Conservation (phyloP, 129 eudicot genomes). For the Flaveria bidentis region DNA sequence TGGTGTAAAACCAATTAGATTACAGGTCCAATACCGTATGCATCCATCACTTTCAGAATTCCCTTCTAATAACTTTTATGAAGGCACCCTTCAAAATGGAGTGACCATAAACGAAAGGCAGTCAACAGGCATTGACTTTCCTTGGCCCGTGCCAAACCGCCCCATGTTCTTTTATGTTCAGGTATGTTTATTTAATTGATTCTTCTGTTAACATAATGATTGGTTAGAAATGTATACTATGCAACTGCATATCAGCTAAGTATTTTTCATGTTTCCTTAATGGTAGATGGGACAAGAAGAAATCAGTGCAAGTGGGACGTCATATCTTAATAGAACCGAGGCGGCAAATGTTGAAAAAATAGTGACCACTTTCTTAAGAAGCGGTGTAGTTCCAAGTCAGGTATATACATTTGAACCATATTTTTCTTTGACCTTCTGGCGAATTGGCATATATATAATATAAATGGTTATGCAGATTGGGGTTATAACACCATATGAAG, state of each 20-base stretch:
- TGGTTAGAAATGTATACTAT: background rate
- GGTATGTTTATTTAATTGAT: conserved; percentile 30
- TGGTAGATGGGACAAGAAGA: conserved; percentile 94
- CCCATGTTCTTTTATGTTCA: conserved; percentile 86
- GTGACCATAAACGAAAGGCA: conserved; percentile 28
- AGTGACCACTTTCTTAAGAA: conserved; percentile 75
- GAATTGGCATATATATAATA: background rate
- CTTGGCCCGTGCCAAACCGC: conserved; percentile 36
- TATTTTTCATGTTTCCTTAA: background rate
- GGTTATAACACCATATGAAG: conserved; percentile 87
- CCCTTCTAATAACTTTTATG: conserved; percentile 49
- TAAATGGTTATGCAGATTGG: conserved; percentile 51
- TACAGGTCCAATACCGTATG: conserved; percentile 95
- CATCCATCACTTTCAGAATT: conserved; percentile 86
- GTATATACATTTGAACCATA: background rate
- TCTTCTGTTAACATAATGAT: background rate
- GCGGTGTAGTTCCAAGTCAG: conserved; percentile 74
- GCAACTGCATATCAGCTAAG: background rate
- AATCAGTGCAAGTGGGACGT: conserved; percentile 84
- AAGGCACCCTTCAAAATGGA: conserved; percentile 26
- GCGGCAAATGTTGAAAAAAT: conserved; percentile 87
- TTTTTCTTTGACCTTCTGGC: background rate
- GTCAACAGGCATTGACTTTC: conserved; percentile 27
- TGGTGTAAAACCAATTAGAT: conserved; percentile 77
- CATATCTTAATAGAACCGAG: conserved; percentile 77